These are phyloP conservation scores for Hydrangea macrophylla DNA, from an alignment of 148 eudicot species.

Conservation along the genomic window DNA sequence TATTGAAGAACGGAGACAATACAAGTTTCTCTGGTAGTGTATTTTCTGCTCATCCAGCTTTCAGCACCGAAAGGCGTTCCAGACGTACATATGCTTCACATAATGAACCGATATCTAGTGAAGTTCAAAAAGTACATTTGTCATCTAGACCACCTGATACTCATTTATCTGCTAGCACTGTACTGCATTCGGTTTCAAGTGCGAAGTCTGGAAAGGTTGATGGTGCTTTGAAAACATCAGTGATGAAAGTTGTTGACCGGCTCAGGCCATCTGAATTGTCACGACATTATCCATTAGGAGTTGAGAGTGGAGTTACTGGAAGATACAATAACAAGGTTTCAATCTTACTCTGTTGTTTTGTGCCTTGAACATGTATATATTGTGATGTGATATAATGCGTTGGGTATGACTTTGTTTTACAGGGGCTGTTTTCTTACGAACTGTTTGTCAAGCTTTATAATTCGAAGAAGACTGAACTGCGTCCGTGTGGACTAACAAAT, in stretches of 20 bases:
- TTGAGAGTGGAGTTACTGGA: constrained; percentile 35
- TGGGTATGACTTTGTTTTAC: constrained; percentile 14
- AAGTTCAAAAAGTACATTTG: constrained; percentile 20
- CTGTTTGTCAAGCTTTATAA: neutral
- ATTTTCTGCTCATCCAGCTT: neutral
- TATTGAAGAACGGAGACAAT: constrained; percentile 21
- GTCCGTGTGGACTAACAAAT: neutral
- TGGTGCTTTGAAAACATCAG: constrained; percentile 34
- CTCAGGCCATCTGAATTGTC: constrained; percentile 38
- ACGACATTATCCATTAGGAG: constrained; percentile 28
- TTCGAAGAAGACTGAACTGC: neutral
- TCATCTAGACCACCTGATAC: constrained; percentile 25
- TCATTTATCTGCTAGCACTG: constrained; percentile 25
- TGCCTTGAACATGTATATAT: constrained; percentile 1
- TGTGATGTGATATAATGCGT: constrained; percentile 7
- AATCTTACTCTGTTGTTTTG: constrained; percentile 9
- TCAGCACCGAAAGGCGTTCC: constrained; percentile 5
- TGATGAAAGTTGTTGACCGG: constrained; percentile 61
- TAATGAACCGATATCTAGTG: constrained; percentile 15
- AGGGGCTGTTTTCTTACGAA: constrained; percentile 31
- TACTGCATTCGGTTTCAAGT: constrained; percentile 21
- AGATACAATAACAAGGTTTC: constrained; percentile 54
- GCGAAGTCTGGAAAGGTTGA: constrained; percentile 31
- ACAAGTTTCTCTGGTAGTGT: constrained; percentile 15
- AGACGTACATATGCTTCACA: constrained; percentile 11